Evolutionary conservation across 1,284 basidiomycete species (phyloP), one percentile per base, ranked within the genome.

Genomic region (Melampsora larici-populina): DNA sequence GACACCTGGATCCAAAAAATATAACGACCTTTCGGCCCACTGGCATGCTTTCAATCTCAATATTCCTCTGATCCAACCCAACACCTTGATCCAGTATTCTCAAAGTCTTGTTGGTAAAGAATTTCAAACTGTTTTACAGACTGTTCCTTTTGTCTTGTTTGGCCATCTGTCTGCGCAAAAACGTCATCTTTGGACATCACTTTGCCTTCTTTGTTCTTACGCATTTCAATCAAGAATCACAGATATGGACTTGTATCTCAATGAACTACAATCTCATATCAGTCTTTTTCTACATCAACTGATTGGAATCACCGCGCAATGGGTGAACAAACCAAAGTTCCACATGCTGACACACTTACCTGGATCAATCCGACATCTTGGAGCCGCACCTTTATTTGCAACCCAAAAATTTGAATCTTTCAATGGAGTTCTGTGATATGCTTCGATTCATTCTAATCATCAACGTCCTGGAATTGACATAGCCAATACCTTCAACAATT

Each of bases 161-260:
- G n/a, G 80, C 72, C 0, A 83, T 15, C 40, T 81, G 0, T 13
- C 36, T 0, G 36, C 3, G 9, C 73, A 81, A 0, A 78, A 80
- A n/a, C 80, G 80, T 62, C 79, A 79, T 9, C 36, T 36, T 36
- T 36, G 36, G 36, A 36, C 36, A 9, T 3, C 36, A 9, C 36
- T 36, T 9, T 82, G 82, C 0, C 82, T 79, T 33, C 80, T 86
- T 0, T 77, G 84, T 0, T 82, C 84, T 1, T 78, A 85, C 0
- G 80, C 85, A 1, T 86, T 84, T 83, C 84, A 85, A 68, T 84
- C 84, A 0, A 70, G 72, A 17, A 86, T 86, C 63, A 24, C 75
- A 0, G 70, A 85, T 78, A 79, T 86, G 40, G 80, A 84, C 40
- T n/a, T 9, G 5, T 82, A 85, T 78, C 9, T 82, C 17, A 70